These are phyloP conservation scores for Rhodotorula sp. DNA, from an alignment of 1,284 basidiomycete species.

Conservation along the genomic window DNA sequence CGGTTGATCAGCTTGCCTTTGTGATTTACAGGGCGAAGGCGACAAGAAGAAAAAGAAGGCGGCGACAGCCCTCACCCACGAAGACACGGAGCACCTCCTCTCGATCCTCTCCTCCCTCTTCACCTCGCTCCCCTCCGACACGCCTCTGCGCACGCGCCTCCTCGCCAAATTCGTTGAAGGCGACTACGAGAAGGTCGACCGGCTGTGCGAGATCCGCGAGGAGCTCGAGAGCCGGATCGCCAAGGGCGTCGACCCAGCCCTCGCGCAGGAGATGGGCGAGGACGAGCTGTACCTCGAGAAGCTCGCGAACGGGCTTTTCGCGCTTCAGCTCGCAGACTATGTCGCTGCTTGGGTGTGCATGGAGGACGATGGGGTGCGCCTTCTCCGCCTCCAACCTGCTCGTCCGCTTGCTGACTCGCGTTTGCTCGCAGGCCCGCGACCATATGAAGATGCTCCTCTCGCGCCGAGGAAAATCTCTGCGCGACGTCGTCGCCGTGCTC, in stretches of 20 bases:
- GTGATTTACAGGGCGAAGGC: background rate
- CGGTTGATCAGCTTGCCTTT: background rate
- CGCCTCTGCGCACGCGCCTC: conserved; percentile 74
- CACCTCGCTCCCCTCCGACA: conserved; percentile 84
- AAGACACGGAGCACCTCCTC: conserved; percentile 83
- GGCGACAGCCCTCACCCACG: conserved; percentile 55
- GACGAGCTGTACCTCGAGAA: conserved; percentile 78
- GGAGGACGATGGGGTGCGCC: conserved; percentile 93
- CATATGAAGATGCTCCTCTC: conserved; percentile 74
- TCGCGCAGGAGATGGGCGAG: conserved; percentile 64
- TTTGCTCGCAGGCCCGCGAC: conserved; percentile 63
- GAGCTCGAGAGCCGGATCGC: conserved; percentile 60
- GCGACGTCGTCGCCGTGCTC: conserved; percentile 67
- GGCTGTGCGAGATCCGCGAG: conserved; percentile 83
- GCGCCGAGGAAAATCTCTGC: conserved; percentile 66
- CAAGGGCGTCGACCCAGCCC: conserved; percentile 59
- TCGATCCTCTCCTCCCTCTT: conserved; percentile 86
- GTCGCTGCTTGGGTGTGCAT: conserved; percentile 92
- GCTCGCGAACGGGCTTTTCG: conserved; percentile 82
- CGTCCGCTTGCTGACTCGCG: conserved; percentile 11
- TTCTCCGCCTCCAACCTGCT: background rate
- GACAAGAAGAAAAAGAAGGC: conserved; percentile 21
- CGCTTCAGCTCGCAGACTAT: conserved; percentile 87
- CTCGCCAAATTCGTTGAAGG: conserved; percentile 90
- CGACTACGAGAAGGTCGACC: conserved; percentile 89